Evolutionary conservation across 257 asterid species (phyloP), one percentile per base, ranked within the genome.

Genomic region (Agastache rugosa): DNA sequence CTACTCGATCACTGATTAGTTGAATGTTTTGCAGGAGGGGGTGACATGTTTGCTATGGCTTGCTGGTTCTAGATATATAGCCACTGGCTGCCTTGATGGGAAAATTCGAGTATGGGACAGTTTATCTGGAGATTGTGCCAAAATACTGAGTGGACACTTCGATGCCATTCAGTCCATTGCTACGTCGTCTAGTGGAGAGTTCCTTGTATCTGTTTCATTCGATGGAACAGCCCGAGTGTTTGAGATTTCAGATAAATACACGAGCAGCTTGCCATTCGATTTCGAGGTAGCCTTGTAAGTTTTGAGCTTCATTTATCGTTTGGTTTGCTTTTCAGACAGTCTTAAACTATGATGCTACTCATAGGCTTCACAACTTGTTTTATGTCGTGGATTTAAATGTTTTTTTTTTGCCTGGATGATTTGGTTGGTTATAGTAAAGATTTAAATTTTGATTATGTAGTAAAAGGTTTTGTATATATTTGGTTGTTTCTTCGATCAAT

Each of bases 191-290:
- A 73, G 66, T 29, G 89, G 93, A 12, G 86, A 90, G 25, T 90
- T 64, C 85, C 78, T 94, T 0, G 91, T 92, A 39, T 86, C 99
- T 6, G 93, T 63, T 63, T 90, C 97, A 3, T 23, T 92, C 2
- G 99, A 94, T 75, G 85, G 78, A 35, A 94, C 95, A 9, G 91
- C 93, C 27, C 90, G 97, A 4, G 97, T 83, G 25, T 94, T 92
- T 53, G 97, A 92, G 85, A 83, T 90, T 69, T 88, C 86, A 27
- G 73, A 78, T 82, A 74, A 81, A 25, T 45, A 25, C 14, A 12
- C 37, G 11, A 64, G 17, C 27, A 17, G 50, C 11, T 11, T 5
- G n/a, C 16, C 4, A 27, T 41, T 11, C n/a, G 11, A 37, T 63
- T 63, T 29, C 17, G 1, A 17, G n/a, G 4, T 19, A 31, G 45